A percentile compares a stretch with the other conserved stretches of the same genome.
phyloP scores from a whole-genome alignment of 352 stramenopile genomes.

The Globisporangium paroecandrum region DNA sequence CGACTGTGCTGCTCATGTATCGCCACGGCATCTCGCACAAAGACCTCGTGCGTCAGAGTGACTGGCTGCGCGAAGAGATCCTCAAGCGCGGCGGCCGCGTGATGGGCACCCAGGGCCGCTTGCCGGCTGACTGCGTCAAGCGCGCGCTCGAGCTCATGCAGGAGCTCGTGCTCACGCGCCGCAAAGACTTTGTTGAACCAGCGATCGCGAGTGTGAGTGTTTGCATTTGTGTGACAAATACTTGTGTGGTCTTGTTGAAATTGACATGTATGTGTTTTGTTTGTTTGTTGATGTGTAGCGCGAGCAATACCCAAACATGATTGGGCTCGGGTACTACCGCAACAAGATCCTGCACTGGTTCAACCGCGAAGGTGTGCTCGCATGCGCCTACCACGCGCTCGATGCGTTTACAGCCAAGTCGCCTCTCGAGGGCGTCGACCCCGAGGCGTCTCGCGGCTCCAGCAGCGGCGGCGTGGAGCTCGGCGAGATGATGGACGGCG shows the following conservation, averaged over 20 bases:
- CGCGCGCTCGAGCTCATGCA: slow-evolving; percentile 60
- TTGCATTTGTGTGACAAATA: background rate
- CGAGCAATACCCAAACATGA: slow-evolving; percentile 85
- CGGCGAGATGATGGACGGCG: slow-evolving; percentile 53
- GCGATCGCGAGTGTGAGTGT: slow-evolving; percentile 63
- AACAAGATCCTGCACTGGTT: slow-evolving; percentile 89
- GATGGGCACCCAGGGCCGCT: slow-evolving; percentile 64
- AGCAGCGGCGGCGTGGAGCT: slow-evolving; percentile 31
- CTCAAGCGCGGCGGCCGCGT: slow-evolving; percentile 65
- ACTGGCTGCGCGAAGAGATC: slow-evolving; percentile 76
- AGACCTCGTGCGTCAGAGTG: slow-evolving; percentile 65
- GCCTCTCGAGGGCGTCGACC: slow-evolving; percentile 8
- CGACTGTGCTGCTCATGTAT: slow-evolving; percentile 73
- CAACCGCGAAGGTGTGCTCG: slow-evolving; percentile 71
- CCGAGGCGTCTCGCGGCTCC: background rate
- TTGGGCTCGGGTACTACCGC: slow-evolving; percentile 82
- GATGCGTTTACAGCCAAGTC: slow-evolving; percentile 34
- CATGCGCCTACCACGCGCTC: slow-evolving; percentile 70
- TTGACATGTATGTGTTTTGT: slow-evolving; percentile 13
- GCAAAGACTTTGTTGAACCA: slow-evolving; percentile 78
- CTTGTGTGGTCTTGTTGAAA: background rate
- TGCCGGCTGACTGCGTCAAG: slow-evolving; percentile 61
- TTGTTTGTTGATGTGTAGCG: slow-evolving; percentile 29
- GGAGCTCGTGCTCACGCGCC: slow-evolving; percentile 64
- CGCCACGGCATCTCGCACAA: slow-evolving; percentile 71